Conservation (phyloP, 148 eudicot species). For the Silene uniflora region DNA sequence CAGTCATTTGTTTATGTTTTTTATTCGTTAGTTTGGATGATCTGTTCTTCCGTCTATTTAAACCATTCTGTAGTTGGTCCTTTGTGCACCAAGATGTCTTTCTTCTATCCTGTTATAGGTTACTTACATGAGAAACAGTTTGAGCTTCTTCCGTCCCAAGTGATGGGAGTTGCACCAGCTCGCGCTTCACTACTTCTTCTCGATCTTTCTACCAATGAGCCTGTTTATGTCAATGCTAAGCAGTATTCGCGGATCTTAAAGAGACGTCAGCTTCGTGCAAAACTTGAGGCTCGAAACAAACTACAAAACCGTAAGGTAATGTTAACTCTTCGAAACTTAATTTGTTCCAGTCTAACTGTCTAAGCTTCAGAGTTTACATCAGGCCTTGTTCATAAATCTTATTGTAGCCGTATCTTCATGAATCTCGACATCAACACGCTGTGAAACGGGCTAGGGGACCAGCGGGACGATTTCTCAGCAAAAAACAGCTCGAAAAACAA, state of each 20-base stretch:
- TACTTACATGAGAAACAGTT: conserved; percentile 20
- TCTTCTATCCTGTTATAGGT: conserved; percentile 24
- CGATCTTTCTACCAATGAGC: conserved; percentile 44
- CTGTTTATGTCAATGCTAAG: conserved; percentile 69
- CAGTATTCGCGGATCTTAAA: conserved; percentile 68
- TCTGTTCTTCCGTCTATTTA: conserved; percentile 16
- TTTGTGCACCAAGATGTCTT: conserved; percentile 18
- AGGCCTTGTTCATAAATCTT: no score
- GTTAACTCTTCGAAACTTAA: no score
- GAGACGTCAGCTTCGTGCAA: conserved; percentile 70
- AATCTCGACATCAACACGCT: conserved; percentile 72
- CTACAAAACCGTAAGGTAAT: conserved; percentile 58
- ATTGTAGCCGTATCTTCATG: conserved; percentile 72
- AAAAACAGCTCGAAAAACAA: conserved; percentile 1
- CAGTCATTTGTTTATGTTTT: no score
- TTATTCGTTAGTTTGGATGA: background rate
- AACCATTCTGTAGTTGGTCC: conserved; percentile 1
- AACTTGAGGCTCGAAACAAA: conserved; percentile 79
- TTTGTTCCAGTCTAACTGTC: no score
- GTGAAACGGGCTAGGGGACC: conserved; percentile 61
- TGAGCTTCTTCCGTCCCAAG: background rate
- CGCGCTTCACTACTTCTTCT: conserved; percentile 56
- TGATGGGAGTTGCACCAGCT: conserved; percentile 22
- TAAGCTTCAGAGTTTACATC: no score
- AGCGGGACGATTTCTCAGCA: background rate